Evolutionary conservation across 352 stramenopile species (phyloP), one percentile per base, ranked within the genome.

Genomic region (Pythium angustatum): DNA sequence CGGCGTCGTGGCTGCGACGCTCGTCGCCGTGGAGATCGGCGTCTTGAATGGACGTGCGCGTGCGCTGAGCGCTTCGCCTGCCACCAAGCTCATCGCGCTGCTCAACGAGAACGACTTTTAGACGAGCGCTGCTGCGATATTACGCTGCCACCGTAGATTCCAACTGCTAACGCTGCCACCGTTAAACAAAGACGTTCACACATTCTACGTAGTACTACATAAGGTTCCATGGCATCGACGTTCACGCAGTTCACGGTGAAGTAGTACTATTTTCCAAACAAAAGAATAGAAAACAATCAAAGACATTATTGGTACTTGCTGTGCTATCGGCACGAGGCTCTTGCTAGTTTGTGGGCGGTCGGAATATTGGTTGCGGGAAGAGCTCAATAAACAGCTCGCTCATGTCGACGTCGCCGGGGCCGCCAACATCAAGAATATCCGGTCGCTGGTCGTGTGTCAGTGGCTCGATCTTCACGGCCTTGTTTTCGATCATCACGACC

Each of bases 21-120:
- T 96, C 5, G 98, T 97, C 69, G 91, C 98, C n/a, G 94, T 99
- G 27, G 96, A 99, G 84, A 89, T 99, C 56, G 58, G 58, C 15
- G 76, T 75, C 41, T 72, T 94, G 17, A 65, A 82, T 31, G 83
- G 85, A 50, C 83, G 81, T 45, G 72, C 59, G 31, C 80, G 81
- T 28, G 79, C 74, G 44, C 65, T 75, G 28, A 77, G 76, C 50
- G 73, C 71, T 36, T 75, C 75, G 43, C 69, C 75, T 10, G 55
- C 76, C 51, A 64, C 69, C 47, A 74, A 74, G 15, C 54, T 93
- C 66, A 81, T 91, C 61, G 84, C 82, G 49, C 69, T 94, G 41
- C 73, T 94, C 34, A 86, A 75, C 27, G 81, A 90, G 56, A 81
- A 90, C 59, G 71, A 87, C 68, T 88, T 90, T 50, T 85, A 85